Base-by-base conservation (phyloP, 768 basidiomycete genomes). In the Mycena vulgaris region DNA sequence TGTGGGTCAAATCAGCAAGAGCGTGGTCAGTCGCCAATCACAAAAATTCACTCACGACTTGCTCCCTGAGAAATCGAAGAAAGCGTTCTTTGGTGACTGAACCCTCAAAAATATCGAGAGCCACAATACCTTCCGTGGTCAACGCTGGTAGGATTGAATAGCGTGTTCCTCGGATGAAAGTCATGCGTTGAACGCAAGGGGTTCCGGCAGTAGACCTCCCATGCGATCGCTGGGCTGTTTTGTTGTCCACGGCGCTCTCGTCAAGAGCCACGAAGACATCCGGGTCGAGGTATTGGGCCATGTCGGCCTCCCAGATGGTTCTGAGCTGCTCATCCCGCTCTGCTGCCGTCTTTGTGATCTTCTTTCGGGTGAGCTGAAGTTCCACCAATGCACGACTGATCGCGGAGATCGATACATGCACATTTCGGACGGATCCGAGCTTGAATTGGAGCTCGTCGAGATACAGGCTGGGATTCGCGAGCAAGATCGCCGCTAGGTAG, bases 11-110 rank as follows among this genome's bases (percentile, higher is more conserved):
- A 48, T 31, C 47, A 49, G n/a, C 21, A 16, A n/a, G 33, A 48
- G 31, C 33, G 33, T 35, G 42, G 37, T 49, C 30, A 27, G 56
- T 63, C 1, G 19, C 10, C 17, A 30, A 16, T 63, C 1, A 13
- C 10, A 10, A 30, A 16, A 52, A 25, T 52, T 21, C 33, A 39
- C 75, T 56, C 59, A 79, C 78, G 47, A 82, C 25, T 64, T 81
- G 74, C 17, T 79, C 75, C 13, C 74, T 19, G 5, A 83, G 51
- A 64, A 83, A 83, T 17, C 63, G 27, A 19, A 83, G 48, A 47
- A 83, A 83, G 1, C 52, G 47, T 13, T 80, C 80, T 56, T 78
- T 74, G 19, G 66, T 83, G n/a, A 83, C 77, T 0, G 81, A 79
- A 1, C 81, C 82, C 61, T 79, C 76, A 58, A 83, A 75, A 19